Conservation (phyloP, 139 green algal genomes). For the Chlorella sorokiniana region DNA sequence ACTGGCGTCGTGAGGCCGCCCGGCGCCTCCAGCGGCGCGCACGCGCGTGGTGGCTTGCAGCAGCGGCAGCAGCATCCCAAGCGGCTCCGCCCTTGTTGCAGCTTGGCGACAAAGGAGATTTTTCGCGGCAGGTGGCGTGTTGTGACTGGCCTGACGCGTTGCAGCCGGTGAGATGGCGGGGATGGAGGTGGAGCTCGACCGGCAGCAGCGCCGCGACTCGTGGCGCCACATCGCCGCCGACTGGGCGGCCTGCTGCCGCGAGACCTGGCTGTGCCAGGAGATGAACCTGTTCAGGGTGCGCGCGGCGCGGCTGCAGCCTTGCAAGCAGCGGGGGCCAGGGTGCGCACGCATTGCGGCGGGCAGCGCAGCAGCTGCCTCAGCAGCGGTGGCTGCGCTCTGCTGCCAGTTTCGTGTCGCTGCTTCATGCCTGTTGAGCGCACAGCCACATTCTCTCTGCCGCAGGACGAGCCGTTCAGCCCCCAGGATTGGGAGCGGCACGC, state of each 20-base stretch:
- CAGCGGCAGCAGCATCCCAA: no score
- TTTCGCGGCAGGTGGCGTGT: background rate
- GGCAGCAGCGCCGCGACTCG: background rate
- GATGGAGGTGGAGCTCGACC: slow-evolving; percentile 30
- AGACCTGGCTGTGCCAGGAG: slow-evolving; percentile 22
- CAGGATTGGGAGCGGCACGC: slow-evolving; percentile 28
- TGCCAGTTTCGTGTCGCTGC: background rate
- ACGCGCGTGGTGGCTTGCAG: no score
- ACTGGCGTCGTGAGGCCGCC: no score
- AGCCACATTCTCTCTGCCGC: background rate
- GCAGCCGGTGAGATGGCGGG: background rate
- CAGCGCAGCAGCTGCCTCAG: no score
- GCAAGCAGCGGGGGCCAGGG: no score
- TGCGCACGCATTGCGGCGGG: no score
- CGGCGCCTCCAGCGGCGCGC: no score
- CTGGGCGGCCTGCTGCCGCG: slow-evolving; percentile 1
- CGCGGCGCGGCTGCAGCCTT: no score
- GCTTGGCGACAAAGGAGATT: no score
- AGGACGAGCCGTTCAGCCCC: slow-evolving; percentile 21
- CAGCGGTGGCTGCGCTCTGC: no score
- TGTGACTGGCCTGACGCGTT: background rate
- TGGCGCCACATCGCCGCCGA: background rate
- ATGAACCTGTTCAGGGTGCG: slow-evolving; percentile 13
- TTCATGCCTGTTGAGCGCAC: background rate
- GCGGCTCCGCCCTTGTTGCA: no score